Evolutionary conservation across 1,284 basidiomycete genomes (phyloP).

Genomic region (Moniliophthora roreri): DNA sequence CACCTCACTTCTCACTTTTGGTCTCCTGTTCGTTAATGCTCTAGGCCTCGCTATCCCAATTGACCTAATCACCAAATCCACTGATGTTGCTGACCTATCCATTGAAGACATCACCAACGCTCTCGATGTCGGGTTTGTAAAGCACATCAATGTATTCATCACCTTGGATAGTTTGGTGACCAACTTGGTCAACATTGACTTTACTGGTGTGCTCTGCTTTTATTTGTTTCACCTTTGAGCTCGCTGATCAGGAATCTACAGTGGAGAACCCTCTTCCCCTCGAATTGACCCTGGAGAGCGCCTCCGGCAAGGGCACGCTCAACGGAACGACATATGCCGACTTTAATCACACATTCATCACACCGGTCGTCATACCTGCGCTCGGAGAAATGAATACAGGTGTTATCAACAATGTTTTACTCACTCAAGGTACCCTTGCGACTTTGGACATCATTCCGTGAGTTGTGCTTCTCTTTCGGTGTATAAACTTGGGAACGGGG

Average conservation of each 20-base stretch:
- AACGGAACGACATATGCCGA: conserved; percentile 39
- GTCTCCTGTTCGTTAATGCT: conserved; percentile 22
- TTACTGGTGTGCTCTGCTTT: conserved; percentile 11
- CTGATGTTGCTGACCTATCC: conserved; percentile 19
- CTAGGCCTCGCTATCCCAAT: conserved; percentile 17
- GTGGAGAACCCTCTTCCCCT: conserved; percentile 43
- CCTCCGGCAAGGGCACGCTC: conserved; percentile 36
- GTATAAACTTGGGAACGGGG: too few species aligned
- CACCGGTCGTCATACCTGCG: conserved; percentile 33
- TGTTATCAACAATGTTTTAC: conserved; percentile 33
- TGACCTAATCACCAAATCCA: neutral
- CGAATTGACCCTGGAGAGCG: conserved; percentile 41
- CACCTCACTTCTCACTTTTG: conserved; percentile 19
- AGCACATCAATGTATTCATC: conserved; percentile 34
- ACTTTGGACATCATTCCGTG: conserved; percentile 36
- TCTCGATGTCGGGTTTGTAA: conserved; percentile 36
- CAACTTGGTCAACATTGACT: conserved; percentile 33
- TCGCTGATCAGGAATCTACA: conserved; percentile 13
- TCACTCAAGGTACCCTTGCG: conserved; percentile 34
- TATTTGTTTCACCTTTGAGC: neutral
- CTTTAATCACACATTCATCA: conserved; percentile 41
- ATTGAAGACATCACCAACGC: conserved; percentile 37
- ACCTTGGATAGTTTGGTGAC: conserved; percentile 33
- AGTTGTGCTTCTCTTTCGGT: too few species aligned
- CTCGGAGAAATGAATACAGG: conserved; percentile 38